Evolutionary conservation across 805 yeast species (phyloP).

Genomic region (Cyberlindnera nakhonratchasimensis): DNA sequence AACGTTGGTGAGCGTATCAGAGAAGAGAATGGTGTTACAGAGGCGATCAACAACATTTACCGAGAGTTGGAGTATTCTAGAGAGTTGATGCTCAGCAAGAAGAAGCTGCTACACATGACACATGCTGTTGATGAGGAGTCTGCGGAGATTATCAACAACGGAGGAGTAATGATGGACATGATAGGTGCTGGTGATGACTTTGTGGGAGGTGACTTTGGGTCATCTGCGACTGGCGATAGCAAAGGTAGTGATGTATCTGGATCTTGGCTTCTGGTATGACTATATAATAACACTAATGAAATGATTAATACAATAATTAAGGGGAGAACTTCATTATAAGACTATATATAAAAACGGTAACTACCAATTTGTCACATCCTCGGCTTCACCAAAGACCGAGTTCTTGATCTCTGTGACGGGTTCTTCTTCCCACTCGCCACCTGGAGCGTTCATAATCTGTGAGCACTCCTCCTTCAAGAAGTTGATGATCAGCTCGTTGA

Average conservation of each 20-base stretch:
- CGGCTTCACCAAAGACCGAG: slow-evolving; percentile 90
- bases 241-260: slow-evolving; percentile 14
- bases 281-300: background rate
- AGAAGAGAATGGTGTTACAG: slow-evolving; percentile 74
- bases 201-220: slow-evolving; percentile 2
- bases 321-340: background rate
- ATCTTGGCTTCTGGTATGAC: slow-evolving; percentile 22
- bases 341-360: background rate
- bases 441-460: slow-evolving; percentile 50
- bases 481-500: slow-evolving; percentile 64
- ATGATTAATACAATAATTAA: background rate
- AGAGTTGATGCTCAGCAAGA: slow-evolving; percentile 48
- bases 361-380: slow-evolving; percentile 89
- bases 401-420: slow-evolving; percentile 46
- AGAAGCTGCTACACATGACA: slow-evolving; percentile 23
- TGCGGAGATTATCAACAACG: slow-evolving; percentile 9
- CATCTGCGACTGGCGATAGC: slow-evolving; percentile 5
- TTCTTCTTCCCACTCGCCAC: slow-evolving; percentile 41
- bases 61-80: slow-evolving; percentile 74
- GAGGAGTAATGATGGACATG: background rate
- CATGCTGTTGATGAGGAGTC: slow-evolving; percentile 15
- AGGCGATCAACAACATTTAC: slow-evolving; percentile 77
- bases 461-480: slow-evolving; percentile 59
- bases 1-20: slow-evolving; percentile 59
- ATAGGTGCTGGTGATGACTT: slow-evolving; percentile 1